Base-by-base conservation (phyloP, 352 stramenopile species). In the Phytophthora palmivora region DNA sequence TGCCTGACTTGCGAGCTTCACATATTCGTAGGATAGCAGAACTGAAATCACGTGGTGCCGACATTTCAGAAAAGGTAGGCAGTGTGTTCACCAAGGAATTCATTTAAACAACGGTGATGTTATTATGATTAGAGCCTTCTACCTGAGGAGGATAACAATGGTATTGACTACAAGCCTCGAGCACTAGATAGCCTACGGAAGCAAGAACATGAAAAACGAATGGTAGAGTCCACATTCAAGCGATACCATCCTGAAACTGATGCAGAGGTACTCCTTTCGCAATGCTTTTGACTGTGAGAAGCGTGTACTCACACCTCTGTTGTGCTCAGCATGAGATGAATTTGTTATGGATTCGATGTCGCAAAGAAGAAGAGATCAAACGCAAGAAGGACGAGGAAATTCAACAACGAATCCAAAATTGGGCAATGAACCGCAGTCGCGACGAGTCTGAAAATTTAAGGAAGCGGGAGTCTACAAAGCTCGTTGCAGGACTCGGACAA, bases 21-120 rank as follows among this genome's bases (percentile, higher is more conserved):
- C 83, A 92, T 39, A 86, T 89, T 43, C 83, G 82, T 11, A 76
- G 83, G 34, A 78, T 92, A 28, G 73, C 81, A n/a, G 79, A 87
- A 45, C 44, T 92, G 12, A 63, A 69, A 15, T 79, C 67, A 12
- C 68, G 73, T 19, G 74, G 74, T 19, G 56, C 48, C 10, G 78
- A 79, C 15, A 61, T 75, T 21, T 45, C 62, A 5, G 64, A 78
- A 5, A 67, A 74, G 21, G 73, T 77, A 42, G 0, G 47, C 33
- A 28, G 24, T 28, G 24, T 26, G 16, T 19, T 41, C 19, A 36
- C 32, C 12, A 21, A 18, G 6, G 2, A 18, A 22, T 9, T 34
- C 19, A 4, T 10, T 43, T 15, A 22, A 45, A 18, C 8, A 30
- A 33, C 7, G 15, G 9, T 16, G 18, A 4, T 21, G 52, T 4